A percentile compares a stretch with the other conserved stretches of the same genome.
phyloP scores from a whole-genome alignment of 305 asterid genomes.

The Fraxinus angustifolia region DNA sequence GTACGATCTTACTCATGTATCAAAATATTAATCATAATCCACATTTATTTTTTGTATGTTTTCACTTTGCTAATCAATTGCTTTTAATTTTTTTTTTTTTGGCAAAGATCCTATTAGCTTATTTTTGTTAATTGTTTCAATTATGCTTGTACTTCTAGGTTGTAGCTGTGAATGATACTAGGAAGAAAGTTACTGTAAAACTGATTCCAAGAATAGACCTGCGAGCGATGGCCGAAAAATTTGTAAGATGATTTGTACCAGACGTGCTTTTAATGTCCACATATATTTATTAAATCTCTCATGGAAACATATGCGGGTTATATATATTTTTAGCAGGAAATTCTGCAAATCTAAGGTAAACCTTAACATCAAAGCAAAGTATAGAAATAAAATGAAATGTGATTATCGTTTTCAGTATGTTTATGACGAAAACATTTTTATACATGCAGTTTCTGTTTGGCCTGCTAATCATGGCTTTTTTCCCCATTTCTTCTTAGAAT shows the following conservation, averaged over 20 bases:
- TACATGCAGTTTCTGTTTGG: not conserved
- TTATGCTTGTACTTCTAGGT: slow-evolving; percentile 44
- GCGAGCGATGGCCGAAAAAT: slow-evolving; percentile 82
- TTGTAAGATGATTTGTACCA: slow-evolving; percentile 45
- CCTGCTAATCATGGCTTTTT: not conserved
- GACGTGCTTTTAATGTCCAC: not conserved
- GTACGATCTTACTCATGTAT: slow-evolving; percentile 33
- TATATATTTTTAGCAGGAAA: not conserved
- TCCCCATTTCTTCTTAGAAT: not conserved
- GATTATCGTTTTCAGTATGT: slow-evolving; percentile 11
- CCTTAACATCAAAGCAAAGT: not conserved
- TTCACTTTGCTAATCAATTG: not conserved
- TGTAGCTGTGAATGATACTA: slow-evolving; percentile 54
- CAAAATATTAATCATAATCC: not conserved
- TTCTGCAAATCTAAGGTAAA: not conserved
- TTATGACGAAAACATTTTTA: not conserved
- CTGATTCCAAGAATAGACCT: slow-evolving; percentile 88
- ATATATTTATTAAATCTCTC: not conserved
- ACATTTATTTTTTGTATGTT: not conserved
- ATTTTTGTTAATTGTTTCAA: slow-evolving; percentile 23
- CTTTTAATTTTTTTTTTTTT: not conserved
- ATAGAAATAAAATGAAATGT: not conserved
- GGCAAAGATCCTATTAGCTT: slow-evolving; percentile 9
- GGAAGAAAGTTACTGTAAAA: slow-evolving; percentile 76
- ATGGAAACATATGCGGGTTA: not conserved